These are phyloP conservation scores for Glycine soja DNA, from an alignment of 306 rosid species.

Conservation along the genomic window DNA sequence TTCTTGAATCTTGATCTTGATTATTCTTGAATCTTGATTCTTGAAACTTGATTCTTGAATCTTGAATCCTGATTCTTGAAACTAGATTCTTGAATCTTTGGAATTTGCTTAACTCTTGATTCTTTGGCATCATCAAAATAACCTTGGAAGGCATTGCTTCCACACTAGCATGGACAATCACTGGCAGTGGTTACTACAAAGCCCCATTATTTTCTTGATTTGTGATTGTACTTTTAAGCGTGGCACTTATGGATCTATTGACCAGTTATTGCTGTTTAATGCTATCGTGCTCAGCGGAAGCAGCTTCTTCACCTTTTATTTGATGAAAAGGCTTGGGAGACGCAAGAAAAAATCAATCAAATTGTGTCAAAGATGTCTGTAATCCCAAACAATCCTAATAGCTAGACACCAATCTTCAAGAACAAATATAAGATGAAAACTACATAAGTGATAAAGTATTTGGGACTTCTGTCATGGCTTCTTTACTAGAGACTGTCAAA, in stretches of 20 bases:
- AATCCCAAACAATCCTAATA: constrained; percentile 57
- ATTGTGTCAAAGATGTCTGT: constrained; percentile 58
- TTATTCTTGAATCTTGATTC: too few relatives aligned
- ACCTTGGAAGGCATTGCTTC: too few relatives aligned
- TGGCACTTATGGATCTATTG: constrained; percentile 62
- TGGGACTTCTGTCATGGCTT: constrained; percentile 90
- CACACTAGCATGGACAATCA: constrained; percentile 96
- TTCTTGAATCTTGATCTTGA: too few relatives aligned
- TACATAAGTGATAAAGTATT: constrained; percentile 61
- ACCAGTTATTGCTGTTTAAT: constrained; percentile 72
- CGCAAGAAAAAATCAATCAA: constrained; percentile 57
- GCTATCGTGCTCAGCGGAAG: constrained; percentile 69
- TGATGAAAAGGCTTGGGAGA: constrained; percentile 66
- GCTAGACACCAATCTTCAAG: constrained; percentile 60
- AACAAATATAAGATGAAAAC: constrained; percentile 55
- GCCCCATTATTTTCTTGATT: constrained; percentile 90
- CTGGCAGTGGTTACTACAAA: constrained; percentile 96
- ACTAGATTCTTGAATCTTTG: too few relatives aligned
- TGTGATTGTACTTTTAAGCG: constrained; percentile 58
- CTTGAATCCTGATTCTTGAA: too few relatives aligned
- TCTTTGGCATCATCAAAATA: too few relatives aligned
- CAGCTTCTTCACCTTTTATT: constrained; percentile 72
- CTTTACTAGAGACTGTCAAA: constrained; percentile 68
- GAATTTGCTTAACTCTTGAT: too few relatives aligned
- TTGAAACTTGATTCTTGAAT: too few relatives aligned